phyloP scores from a whole-genome alignment of 2,329 filamentous ascomycete genomes.

The Penicillium digitatum region DNA sequence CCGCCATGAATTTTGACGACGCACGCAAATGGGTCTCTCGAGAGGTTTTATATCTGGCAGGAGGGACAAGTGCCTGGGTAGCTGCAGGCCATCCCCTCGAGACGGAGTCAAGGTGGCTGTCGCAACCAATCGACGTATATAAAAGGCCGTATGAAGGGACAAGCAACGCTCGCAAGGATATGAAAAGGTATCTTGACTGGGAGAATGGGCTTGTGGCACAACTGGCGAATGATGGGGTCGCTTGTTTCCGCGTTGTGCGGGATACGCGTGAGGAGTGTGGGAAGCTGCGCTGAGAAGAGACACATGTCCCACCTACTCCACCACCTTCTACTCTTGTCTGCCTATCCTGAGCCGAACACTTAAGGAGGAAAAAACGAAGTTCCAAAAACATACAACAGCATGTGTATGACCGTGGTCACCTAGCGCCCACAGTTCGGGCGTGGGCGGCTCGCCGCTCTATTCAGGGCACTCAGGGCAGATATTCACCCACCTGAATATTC shows the following conservation, averaged over 20 bases:
- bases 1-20: constrained; percentile 10
- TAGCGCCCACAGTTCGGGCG: not conserved
- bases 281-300: not conserved
- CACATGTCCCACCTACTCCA: no score
- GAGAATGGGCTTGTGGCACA: constrained; percentile 33
- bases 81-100: constrained; percentile 21
- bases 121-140: constrained; percentile 32
- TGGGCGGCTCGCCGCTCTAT: constrained; percentile 1
- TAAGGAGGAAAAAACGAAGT: no score
- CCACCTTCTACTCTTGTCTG: no score
- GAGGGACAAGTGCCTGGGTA: constrained; percentile 29
- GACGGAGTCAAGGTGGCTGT: constrained; percentile 28
- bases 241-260: constrained; percentile 26
- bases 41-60: constrained; percentile 19
- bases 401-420: not conserved
- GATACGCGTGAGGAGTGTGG: not conserved
- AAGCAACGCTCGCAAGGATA: constrained; percentile 27
- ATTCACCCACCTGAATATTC: not conserved
- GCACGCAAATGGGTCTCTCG: not conserved
- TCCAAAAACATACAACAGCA: not conserved
- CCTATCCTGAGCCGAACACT: no score
- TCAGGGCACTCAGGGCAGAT: not conserved
- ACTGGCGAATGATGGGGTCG: constrained; percentile 28
- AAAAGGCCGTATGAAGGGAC: constrained; percentile 34
- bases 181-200: constrained; percentile 35